Evolutionary conservation across 2,329 filamentous ascomycete genomes (phyloP).

Genomic region (Pseudocercospora fijiensis): DNA sequence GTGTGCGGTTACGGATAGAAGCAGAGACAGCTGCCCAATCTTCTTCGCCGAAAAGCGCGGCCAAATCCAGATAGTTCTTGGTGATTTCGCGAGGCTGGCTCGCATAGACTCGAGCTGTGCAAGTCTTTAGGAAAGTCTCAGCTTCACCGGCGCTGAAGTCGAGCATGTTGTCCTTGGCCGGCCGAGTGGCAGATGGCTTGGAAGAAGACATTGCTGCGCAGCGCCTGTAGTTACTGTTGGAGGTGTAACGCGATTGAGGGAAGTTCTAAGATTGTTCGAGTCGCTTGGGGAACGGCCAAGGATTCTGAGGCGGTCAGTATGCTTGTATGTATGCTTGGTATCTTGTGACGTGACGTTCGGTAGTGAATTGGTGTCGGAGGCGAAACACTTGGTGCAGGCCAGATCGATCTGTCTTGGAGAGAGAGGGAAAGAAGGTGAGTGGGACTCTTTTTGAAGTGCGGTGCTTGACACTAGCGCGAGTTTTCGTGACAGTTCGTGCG

Average conservation of each 20-base stretch:
- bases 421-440: background rate
- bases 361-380: background rate
- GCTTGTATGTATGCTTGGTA: background rate
- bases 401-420: background rate
- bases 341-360: no score
- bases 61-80: background rate
- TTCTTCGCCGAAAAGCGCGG: background rate
- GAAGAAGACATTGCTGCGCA: background rate
- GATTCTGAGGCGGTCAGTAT: background rate
- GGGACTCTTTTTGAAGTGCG: background rate
- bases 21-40: background rate
- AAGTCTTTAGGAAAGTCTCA: background rate
- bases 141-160: background rate
- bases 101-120: background rate
- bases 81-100: no score
- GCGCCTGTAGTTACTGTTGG: background rate
- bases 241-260: background rate
- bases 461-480: background rate
- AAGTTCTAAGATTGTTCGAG: background rate
- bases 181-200: background rate
- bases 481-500: background rate
- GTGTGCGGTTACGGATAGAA: no score
- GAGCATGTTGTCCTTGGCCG: background rate
- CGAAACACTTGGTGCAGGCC: background rate
- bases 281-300: background rate